A percentile compares a stretch with the other conserved stretches of the same genome.
These are phyloP conservation scores for Rhizopus microsporus DNA, from an alignment of 371 early-diverging fungal genomes.

Conservation along the genomic window DNA sequence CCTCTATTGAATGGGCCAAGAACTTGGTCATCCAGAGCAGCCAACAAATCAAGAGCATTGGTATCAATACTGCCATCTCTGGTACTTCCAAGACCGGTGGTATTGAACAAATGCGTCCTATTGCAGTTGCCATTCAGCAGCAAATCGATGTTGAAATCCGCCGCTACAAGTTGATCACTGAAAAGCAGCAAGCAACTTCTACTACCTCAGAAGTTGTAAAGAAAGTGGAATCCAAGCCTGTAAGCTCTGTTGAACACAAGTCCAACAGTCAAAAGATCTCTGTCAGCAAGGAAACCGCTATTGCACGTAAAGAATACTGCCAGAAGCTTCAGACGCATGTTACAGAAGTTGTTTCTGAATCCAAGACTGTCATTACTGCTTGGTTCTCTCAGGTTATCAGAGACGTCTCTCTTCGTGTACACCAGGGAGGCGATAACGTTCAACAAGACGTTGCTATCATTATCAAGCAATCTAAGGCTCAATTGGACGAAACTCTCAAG, in stretches of 20 bases:
- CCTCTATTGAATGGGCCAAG: conserved; percentile 31
- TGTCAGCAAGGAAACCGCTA: conserved; percentile 12
- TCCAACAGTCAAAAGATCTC: conserved; percentile 17
- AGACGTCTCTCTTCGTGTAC: conserved; percentile 20
- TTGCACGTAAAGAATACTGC: conserved; percentile 22
- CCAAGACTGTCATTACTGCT: conserved; percentile 19
- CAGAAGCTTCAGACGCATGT: conserved; percentile 22
- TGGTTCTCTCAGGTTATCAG: conserved; percentile 27
- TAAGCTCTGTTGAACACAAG: conserved; percentile 21
- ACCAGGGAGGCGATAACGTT: conserved; percentile 22
- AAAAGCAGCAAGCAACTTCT: conserved; percentile 5
- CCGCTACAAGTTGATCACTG: conserved; percentile 23
- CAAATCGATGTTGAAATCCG: conserved; percentile 27
- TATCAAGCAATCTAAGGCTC: conserved; percentile 23
- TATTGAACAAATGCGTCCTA: conserved; percentile 33
- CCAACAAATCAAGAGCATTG: conserved; percentile 28
- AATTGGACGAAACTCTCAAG: conserved; percentile 17
- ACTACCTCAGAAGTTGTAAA: conserved; percentile 4
- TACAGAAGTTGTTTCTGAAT: conserved; percentile 21
- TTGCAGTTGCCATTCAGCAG: conserved; percentile 25
- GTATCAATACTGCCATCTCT: conserved; percentile 23
- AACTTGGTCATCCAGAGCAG: conserved; percentile 27
- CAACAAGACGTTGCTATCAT: conserved; percentile 23
- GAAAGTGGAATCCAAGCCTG: conserved; percentile 11
- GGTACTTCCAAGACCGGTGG: conserved; percentile 28